Evolutionary conservation across 352 stramenopile species (phyloP), one percentile per base, ranked within the genome.

Genomic region (Globisporangium nagaii): DNA sequence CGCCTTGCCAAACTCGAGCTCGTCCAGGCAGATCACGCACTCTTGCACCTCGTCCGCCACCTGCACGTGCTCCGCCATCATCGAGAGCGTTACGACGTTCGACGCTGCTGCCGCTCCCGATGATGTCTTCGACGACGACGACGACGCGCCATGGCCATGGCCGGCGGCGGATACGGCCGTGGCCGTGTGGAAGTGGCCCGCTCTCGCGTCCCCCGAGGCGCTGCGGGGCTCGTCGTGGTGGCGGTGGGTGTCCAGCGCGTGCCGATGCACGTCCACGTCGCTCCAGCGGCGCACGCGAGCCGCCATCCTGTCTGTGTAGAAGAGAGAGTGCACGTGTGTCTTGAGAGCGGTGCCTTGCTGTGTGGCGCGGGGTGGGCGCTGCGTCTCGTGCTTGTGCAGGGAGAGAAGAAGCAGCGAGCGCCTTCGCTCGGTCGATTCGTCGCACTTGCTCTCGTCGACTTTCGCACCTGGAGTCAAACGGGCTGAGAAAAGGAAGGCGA

Each of bases 21-120:
- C 82, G 65, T 94, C 84, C 37, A 94, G 66, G 43, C 84, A 94
- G 54, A 94, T 94, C 32, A 91, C 81, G 52, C 84, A 94, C 65
- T 94, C 84, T 37, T 79, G 58, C 22, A 49, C 34, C 22, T 69
- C 62, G 52, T 82, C 71, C 25, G 79, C 71, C 52, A 47, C 43
- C 22, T 60, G 42, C 6, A 53, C 41, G 15, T 43, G 39, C 32
- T 43, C 39, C 2, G 56, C 43, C 43, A 83, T 61, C 30, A 83
- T 68, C 19, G 71, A 70, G 27, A 81, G 58, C 22, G 72, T 73
- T 34, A 77, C 69, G 39, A 55, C 56, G 35, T 62, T 62, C 15
- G 41, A 30, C 9, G 25, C 7, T 17, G 32, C 25, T 7, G 47
- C 49, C 5, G 58, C 43, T 6, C 53, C 39, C 7, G 60, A 28